phyloP scores from a whole-genome alignment of 2,329 filamentous ascomycete genomes.

The Penicillium griseofulvum region DNA sequence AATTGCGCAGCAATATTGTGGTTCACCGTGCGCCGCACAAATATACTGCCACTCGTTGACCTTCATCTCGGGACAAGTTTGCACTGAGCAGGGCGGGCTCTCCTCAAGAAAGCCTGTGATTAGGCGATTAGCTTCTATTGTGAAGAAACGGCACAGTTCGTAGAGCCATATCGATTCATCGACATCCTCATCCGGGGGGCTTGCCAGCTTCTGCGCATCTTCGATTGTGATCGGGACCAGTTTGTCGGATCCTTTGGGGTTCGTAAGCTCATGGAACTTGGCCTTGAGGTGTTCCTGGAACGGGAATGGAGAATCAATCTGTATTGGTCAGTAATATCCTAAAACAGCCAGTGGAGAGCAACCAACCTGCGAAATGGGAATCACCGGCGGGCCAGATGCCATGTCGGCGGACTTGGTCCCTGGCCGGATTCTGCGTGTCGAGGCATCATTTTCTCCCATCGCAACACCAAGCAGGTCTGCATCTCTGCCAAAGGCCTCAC shows the following conservation, averaged over 20 bases:
- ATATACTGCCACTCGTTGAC: slow-evolving; percentile 99
- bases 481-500: slow-evolving; percentile 59
- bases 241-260: slow-evolving; percentile 56
- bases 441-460: slow-evolving; percentile 66
- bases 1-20: slow-evolving; percentile 95
- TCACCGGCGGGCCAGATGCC: slow-evolving; percentile 83
- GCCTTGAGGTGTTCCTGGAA: slow-evolving; percentile 96
- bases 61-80: slow-evolving; percentile 96
- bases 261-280: slow-evolving; percentile 78
- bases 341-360: slow-evolving; percentile 6
- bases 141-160: slow-evolving; percentile 93
- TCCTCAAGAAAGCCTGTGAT: slow-evolving; percentile 93
- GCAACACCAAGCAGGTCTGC: slow-evolving; percentile 53
- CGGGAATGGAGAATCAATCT: slow-evolving; percentile 97
- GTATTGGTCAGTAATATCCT: slow-evolving; percentile 15
- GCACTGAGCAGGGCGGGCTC: slow-evolving; percentile 78
- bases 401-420: slow-evolving; percentile 92
- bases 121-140: slow-evolving; percentile 88
- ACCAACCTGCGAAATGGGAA: slow-evolving; percentile 77
- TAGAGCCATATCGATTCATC: slow-evolving; percentile 94
- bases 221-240: slow-evolving; percentile 72
- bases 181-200: slow-evolving; percentile 73
- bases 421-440: slow-evolving; percentile 81
- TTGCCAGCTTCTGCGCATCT: slow-evolving; percentile 52
- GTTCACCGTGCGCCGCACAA: slow-evolving; percentile 93